A percentile compares a stretch with the other conserved stretches of the same genome.
Evolutionary conservation across 108 stramenopile genomes (phyloP).

Genomic region (Cyclotella choctawhatcheeana): DNA sequence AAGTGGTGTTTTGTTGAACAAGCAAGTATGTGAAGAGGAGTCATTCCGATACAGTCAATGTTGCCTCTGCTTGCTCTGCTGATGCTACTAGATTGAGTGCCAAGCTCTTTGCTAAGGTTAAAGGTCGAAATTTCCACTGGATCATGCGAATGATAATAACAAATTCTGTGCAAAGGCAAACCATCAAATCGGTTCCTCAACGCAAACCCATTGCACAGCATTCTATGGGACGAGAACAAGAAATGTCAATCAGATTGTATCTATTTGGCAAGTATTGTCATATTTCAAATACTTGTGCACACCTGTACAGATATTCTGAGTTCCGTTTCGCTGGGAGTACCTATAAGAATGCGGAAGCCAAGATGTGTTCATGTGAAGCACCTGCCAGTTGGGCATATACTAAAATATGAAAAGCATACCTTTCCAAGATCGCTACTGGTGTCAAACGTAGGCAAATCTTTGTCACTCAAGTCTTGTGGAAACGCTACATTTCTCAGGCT

Average conservation of each 20-base stretch:
- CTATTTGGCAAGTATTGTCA: not conserved
- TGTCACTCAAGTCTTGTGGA: constrained; percentile 13
- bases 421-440: constrained; percentile 12
- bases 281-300: no score
- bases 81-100: constrained; percentile 1
- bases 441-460: constrained; percentile 13
- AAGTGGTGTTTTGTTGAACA: constrained; percentile 23
- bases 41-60: constrained; percentile 22
- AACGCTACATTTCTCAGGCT: constrained; percentile 24
- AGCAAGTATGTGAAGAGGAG: constrained; percentile 20
- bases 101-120: not conserved
- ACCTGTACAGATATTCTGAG: constrained; percentile 10
- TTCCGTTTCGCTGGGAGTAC: constrained; percentile 8
- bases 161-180: constrained; percentile 20
- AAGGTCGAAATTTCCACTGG: not conserved
- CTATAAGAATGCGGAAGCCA: not conserved
- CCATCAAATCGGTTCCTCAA: constrained; percentile 20
- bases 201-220: constrained; percentile 27
- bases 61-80: not conserved
- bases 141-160: constrained; percentile 26
- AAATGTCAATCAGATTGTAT: not conserved
- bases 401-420: no score
- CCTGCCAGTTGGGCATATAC: no score
- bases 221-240: not conserved
- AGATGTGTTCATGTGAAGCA: not conserved